Evolutionary conservation across 176 grass and related monocot species (phyloP), one percentile per base, ranked within the genome.

Genomic region (Stipa capillata): DNA sequence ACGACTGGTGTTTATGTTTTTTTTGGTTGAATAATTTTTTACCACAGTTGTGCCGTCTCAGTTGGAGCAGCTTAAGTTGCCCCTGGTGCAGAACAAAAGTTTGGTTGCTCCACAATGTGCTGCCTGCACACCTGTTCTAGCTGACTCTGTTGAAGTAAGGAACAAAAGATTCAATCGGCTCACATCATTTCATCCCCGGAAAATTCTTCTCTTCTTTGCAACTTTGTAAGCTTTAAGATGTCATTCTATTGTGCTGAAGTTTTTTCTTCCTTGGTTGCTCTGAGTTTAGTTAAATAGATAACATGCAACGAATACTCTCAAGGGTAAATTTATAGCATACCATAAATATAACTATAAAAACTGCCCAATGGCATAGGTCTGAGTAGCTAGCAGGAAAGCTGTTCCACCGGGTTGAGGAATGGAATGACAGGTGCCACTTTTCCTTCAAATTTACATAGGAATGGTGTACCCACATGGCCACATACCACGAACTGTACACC

Each of bases 171-270:
- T 95, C 18, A 83, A 75, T 65, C 90, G 88, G 3, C 51, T 99
- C 41, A 80, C 77, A 7, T 61, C 84, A 1, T 52, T 94, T 40
- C 87, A 93, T 66, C 92, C 96, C 21, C 84, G 86, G 33, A 95
- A 83, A 91, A 95, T 99, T 17, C 82, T 95, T 54, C 90, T 99
- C 29, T 78, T 99, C 27, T 99, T 99, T 66, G 96, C 92, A 27
- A 95, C 92, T 24, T 41, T 99, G 96, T 95, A 89, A 93, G 96
- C 7, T 15, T 42, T 45, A 11, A 8, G 11, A 17, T 28, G 0
- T 17, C 47, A 16, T 73, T 0, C 29, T 52, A 11, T 18, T 52
- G 5, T 14, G 23, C 18, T 0, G 0, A 14, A 50, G 25, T 0
- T 14, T 56, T 1, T 51, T 21, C 27, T 17, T 25, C 24, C 23